Evolutionary conservation across 1,284 basidiomycete genomes (phyloP).

Genomic region (Lentinula novae-zelandiae): DNA sequence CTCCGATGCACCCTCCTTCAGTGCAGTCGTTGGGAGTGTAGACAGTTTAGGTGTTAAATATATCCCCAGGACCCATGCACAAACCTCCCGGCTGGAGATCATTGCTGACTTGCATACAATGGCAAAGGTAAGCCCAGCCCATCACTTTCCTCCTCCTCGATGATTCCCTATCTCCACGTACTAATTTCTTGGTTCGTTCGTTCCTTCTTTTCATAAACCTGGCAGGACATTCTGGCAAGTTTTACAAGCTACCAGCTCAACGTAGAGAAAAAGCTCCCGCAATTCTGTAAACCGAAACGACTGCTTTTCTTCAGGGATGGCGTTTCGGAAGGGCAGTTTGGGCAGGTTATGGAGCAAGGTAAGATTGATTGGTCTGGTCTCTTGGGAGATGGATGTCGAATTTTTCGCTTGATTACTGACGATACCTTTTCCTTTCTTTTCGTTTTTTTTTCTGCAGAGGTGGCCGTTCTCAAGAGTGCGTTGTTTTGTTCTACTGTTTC

Average conservation of each 20-base stretch:
- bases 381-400: neutral
- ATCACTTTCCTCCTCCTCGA: no score
- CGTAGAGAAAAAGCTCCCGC: constrained; percentile 32
- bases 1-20: constrained; percentile 69
- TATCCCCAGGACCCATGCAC: constrained; percentile 55
- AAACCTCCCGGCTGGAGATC: constrained; percentile 68
- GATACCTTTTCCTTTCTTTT: neutral
- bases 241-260: constrained; percentile 30
- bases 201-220: neutral
- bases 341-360: constrained; percentile 51
- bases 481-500: neutral
- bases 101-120: constrained; percentile 67
- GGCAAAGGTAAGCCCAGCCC: constrained; percentile 37
- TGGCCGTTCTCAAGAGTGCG: constrained; percentile 11
- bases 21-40: constrained; percentile 69
- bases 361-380: constrained; percentile 9
- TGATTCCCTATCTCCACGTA: constrained; percentile 18
- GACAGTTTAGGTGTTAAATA: constrained; percentile 61
- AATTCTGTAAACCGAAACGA: constrained; percentile 36
- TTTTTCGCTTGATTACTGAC: neutral
- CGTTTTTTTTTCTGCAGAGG: neutral
- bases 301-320: constrained; percentile 63
- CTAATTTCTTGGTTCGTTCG: constrained; percentile 18
- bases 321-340: constrained; percentile 64
- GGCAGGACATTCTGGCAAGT: constrained; percentile 35